Evolutionary conservation across 306 rosid genomes (phyloP).

Genomic region (Quercus ilex): DNA sequence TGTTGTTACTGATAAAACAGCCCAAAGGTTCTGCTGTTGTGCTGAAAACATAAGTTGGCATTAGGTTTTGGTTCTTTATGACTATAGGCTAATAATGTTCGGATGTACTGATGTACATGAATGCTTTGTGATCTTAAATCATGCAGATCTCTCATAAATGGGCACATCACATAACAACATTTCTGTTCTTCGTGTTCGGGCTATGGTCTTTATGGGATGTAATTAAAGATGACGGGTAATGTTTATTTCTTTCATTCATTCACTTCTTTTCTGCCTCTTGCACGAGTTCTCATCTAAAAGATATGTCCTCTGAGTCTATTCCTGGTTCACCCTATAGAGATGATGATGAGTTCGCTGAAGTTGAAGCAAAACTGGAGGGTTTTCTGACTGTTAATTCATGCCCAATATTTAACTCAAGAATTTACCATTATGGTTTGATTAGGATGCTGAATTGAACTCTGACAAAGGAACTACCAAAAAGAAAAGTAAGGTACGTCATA

Average conservation of each 20-base stretch:
- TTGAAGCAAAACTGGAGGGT: constrained; percentile 81
- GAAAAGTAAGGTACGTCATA: constrained; percentile 52
- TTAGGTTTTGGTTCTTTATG: background rate
- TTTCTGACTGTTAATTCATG: constrained; percentile 12
- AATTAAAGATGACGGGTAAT: constrained; percentile 63
- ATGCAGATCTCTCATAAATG: constrained; percentile 77
- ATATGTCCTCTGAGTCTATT: constrained; percentile 8
- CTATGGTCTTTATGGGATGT: constrained; percentile 94
- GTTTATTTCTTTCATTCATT: constrained; percentile 10
- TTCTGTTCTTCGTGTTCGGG: constrained; percentile 81
- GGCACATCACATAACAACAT: constrained; percentile 81
- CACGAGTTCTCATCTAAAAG: background rate
- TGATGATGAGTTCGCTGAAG: constrained; percentile 84
- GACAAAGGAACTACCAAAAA: constrained; percentile 45
- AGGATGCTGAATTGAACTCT: constrained; percentile 63
- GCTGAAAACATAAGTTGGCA: background rate
- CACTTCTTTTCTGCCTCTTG: constrained; percentile 16
- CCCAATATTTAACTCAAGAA: constrained; percentile 13
- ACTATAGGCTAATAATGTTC: background rate
- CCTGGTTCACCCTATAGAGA: constrained; percentile 53
- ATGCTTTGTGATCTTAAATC: constrained; percentile 12
- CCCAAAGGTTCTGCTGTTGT: background rate
- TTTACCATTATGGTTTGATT: constrained; percentile 19
- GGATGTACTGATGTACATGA: background rate
- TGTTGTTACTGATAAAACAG: background rate